phyloP scores from a whole-genome alignment of 2,329 filamentous ascomycete species.

The Trichothecium roseum region DNA sequence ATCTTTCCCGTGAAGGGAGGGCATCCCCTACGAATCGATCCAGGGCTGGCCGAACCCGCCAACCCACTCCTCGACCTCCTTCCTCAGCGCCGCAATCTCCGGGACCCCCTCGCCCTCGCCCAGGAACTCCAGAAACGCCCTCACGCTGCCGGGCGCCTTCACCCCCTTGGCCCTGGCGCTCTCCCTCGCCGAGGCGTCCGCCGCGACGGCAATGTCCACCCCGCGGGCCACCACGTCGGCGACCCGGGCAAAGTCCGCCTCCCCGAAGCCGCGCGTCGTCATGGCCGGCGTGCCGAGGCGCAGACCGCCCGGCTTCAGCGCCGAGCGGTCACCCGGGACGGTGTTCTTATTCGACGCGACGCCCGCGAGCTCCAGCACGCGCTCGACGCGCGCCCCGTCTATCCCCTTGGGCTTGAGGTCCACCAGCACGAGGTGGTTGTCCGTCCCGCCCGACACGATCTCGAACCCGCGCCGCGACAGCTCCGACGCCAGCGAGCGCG shows the following conservation, averaged over 20 bases:
- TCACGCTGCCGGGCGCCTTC: slow-evolving; percentile 52
- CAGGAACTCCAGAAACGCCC: slow-evolving; percentile 54
- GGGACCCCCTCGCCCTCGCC: slow-evolving; percentile 54
- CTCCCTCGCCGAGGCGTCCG: slow-evolving; percentile 60
- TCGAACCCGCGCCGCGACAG: slow-evolving; percentile 65
- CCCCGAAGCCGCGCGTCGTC: slow-evolving; percentile 81
- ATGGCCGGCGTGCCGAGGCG: slow-evolving; percentile 90
- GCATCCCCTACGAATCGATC: slow-evolving; percentile 14
- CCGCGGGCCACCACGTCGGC: slow-evolving; percentile 73
- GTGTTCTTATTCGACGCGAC: slow-evolving; percentile 98
- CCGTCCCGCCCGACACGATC: slow-evolving; percentile 82
- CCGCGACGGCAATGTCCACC: slow-evolving; percentile 62
- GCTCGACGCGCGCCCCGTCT: slow-evolving; percentile 79
- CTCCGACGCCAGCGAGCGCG: slow-evolving; percentile 69
- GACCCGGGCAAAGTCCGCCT: slow-evolving; percentile 74
- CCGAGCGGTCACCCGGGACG: slow-evolving; percentile 83
- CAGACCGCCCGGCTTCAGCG: slow-evolving; percentile 80
- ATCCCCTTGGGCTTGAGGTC: slow-evolving; percentile 79
- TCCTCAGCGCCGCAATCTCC: slow-evolving; percentile 57
- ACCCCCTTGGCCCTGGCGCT: slow-evolving; percentile 52
- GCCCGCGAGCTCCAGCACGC: slow-evolving; percentile 77
- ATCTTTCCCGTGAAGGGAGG: too few species aligned
- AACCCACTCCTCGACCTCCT: slow-evolving; percentile 64
- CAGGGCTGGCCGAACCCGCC: slow-evolving; percentile 26
- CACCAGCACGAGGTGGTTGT: slow-evolving; percentile 87